These are phyloP conservation scores for Setaria italica DNA, from an alignment of 202 grass and related monocot genomes.

Conservation along the genomic window DNA sequence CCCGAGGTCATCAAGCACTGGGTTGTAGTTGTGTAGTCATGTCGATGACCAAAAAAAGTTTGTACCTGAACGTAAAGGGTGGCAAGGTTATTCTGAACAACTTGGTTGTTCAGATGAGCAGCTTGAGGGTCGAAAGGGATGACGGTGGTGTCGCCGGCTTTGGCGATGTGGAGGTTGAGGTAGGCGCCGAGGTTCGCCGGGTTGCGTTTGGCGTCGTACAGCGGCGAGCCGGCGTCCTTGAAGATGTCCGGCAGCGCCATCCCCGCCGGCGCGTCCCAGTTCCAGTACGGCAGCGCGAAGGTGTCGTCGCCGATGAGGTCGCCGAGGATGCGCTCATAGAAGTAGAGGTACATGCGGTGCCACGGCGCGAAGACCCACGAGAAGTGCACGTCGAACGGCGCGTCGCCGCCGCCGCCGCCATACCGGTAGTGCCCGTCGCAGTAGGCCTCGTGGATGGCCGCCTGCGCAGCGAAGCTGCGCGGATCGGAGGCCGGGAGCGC, in stretches of 20 bases:
- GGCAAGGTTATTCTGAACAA: not conserved
- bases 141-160: too few species aligned
- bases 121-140: not conserved
- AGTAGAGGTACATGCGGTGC: slow-evolving; percentile 58
- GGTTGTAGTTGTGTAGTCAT: too few species aligned
- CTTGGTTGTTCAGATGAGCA: too few species aligned
- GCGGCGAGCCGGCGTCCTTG: not conserved
- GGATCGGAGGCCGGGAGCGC: slow-evolving; percentile 16
- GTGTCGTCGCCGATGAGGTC: slow-evolving; percentile 54
- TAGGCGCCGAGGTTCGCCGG: not conserved
- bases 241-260: slow-evolving; percentile 56
- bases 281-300: slow-evolving; percentile 71
- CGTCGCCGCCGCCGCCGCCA: too few species aligned
- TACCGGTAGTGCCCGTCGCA: not conserved
- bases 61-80: not conserved
- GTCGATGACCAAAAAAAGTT: too few species aligned
- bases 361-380: slow-evolving; percentile 19
- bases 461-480: slow-evolving; percentile 50
- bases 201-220: slow-evolving; percentile 21
- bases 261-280: slow-evolving; percentile 60
- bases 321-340: slow-evolving; percentile 56
- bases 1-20: too few species aligned
- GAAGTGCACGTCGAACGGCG: not conserved
- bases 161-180: slow-evolving; percentile 16
- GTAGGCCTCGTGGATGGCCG: slow-evolving; percentile 21